Evolutionary conservation across 306 rosid species (phyloP).

Genomic region (Lablab purpureus): DNA sequence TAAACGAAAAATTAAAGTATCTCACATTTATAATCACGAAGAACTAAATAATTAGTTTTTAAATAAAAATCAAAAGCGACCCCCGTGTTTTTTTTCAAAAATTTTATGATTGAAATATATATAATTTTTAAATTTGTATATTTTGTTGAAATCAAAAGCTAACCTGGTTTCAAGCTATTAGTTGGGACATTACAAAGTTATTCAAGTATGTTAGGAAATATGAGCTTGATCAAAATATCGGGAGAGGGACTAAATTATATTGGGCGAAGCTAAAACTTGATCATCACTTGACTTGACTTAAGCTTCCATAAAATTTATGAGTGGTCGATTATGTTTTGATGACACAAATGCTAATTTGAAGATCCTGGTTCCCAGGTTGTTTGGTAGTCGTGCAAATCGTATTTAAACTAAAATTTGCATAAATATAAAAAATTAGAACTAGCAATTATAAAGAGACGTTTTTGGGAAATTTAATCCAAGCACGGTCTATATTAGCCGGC

Average conservation of each 20-base stretch:
- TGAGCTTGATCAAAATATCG: not conserved
- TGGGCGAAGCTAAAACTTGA: not conserved
- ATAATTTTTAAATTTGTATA: no score
- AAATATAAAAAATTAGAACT: conserved; percentile 5
- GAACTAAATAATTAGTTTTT: not conserved
- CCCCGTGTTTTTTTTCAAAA: not conserved
- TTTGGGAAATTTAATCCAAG: not conserved
- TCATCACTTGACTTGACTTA: no score
- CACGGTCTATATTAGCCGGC: not conserved
- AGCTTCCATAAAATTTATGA: not conserved
- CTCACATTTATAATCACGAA: not conserved
- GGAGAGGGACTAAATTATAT: not conserved
- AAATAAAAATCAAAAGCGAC: not conserved
- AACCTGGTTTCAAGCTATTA: no score
- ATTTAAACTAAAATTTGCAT: not conserved
- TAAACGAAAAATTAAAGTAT: not conserved
- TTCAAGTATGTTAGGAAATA: no score
- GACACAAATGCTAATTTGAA: conserved; percentile 19
- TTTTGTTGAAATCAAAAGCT: no score
- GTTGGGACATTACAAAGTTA: no score
- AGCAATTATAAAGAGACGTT: not conserved
- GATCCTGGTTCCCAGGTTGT: conserved; percentile 1
- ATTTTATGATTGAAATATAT: no score
- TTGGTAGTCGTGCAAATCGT: conserved; percentile 2
- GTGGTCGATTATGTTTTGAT: not conserved